Conservation (phyloP, 495 filamentous ascomycete species). For the Aspergillus avenaceus region DNA sequence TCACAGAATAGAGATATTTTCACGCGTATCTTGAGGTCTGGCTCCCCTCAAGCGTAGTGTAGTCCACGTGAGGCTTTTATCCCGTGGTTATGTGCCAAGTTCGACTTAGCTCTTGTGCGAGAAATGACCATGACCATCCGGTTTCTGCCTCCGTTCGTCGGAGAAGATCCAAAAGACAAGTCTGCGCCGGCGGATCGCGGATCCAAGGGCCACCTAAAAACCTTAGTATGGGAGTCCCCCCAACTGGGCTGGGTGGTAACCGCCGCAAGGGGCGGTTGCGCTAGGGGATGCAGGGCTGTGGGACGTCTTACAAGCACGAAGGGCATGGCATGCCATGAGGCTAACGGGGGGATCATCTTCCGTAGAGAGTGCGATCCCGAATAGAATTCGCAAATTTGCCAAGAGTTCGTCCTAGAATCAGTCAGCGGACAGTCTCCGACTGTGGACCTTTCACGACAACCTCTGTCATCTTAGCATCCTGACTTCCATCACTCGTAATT, state of each 20-base stretch:
- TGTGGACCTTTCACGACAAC: neutral
- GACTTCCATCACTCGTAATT: neutral
- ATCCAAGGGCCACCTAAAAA: conserved; percentile 33
- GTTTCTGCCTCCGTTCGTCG: conserved; percentile 21
- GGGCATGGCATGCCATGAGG: conserved; percentile 38
- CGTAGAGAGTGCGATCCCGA: conserved; percentile 35
- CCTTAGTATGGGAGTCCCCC: too few relatives aligned
- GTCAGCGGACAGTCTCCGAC: neutral
- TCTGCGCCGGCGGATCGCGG: conserved; percentile 16
- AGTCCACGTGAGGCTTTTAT: neutral
- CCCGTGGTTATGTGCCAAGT: conserved; percentile 14
- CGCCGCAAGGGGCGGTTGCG: neutral
- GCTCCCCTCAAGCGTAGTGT: too few relatives aligned
- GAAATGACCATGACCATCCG: conserved; percentile 24
- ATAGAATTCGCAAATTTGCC: conserved; percentile 31
- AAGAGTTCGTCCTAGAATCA: conserved; percentile 22
- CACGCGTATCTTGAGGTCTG: too few relatives aligned
- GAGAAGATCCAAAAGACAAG: conserved; percentile 18
- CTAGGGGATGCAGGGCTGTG: neutral
- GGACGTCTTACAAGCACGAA: conserved; percentile 30
- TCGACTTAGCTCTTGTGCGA: conserved; percentile 12
- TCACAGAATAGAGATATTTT: too few relatives aligned
- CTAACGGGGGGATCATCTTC: conserved; percentile 36
- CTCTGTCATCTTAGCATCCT: conserved; percentile 15
- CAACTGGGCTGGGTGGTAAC: too few relatives aligned